phyloP scores from a whole-genome alignment of 2,329 filamentous ascomycete species.

The Raffaelea albimanens region DNA sequence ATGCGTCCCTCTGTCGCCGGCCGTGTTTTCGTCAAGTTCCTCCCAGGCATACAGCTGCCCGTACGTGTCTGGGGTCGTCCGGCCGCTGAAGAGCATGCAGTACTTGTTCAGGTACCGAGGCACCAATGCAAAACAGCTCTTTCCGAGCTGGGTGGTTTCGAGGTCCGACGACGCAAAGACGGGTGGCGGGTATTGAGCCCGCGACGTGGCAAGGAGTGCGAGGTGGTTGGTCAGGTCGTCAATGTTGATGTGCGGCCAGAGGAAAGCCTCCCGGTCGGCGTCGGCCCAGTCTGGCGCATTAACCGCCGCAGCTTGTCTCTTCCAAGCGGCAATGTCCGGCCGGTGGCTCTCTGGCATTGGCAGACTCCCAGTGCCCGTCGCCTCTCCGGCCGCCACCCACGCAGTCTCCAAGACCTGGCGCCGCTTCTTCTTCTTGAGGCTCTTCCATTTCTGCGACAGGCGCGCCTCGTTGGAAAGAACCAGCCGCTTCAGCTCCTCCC shows the following conservation, averaged over 20 bases:
- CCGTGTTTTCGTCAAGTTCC: conserved; percentile 2
- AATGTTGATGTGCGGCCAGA: conserved; percentile 11
- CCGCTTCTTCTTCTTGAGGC: conserved; percentile 10
- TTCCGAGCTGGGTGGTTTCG: conserved; percentile 9
- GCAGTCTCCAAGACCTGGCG: conserved; percentile 5
- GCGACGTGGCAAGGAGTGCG: conserved; percentile 5
- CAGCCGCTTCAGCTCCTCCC: not conserved
- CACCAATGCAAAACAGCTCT: conserved; percentile 10
- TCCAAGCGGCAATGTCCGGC: conserved; percentile 10
- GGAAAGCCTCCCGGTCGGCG: conserved; percentile 8
- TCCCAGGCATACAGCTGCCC: conserved; percentile 18
- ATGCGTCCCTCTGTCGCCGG: conserved; percentile 4
- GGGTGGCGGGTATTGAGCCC: conserved; percentile 3
- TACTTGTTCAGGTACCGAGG: conserved; percentile 19
- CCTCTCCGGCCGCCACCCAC: not conserved
- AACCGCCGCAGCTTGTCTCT: conserved; percentile 4
- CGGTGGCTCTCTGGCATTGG: conserved; percentile 7
- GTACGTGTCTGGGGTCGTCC: conserved; percentile 20
- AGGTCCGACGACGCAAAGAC: conserved; percentile 10
- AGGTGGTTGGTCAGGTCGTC: conserved; percentile 7
- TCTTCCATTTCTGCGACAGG: conserved; percentile 7
- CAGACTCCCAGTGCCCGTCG: not conserved
- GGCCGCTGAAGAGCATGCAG: conserved; percentile 25
- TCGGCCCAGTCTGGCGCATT: conserved; percentile 5
- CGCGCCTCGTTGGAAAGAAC: not conserved